Percentiles rank a stretch among this genome's conserved stretches.
phyloP scores from a whole-genome alignment of 768 basidiomycete genomes.

The Russula lepida region DNA sequence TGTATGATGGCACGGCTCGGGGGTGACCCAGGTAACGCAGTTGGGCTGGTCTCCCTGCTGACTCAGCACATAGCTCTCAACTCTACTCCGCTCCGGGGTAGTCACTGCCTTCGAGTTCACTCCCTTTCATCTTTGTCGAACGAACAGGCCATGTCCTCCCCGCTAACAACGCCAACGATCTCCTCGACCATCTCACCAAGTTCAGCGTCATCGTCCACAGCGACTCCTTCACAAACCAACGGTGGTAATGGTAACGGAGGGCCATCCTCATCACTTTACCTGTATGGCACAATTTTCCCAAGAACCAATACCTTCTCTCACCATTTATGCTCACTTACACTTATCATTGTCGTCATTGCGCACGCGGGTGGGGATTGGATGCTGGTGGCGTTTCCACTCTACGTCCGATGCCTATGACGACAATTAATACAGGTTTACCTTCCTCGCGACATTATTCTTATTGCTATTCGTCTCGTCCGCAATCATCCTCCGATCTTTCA shows the following conservation, averaged over 20 bases:
- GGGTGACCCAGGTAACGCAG: too few species aligned
- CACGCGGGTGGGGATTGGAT: background rate
- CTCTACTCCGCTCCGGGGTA: too few species aligned
- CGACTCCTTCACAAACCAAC: background rate
- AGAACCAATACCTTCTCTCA: background rate
- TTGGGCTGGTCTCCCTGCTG: background rate
- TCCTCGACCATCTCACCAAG: background rate
- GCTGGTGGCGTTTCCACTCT: background rate
- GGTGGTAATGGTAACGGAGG: background rate
- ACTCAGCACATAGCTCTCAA: background rate
- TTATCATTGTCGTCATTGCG: too few species aligned
- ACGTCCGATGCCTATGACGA: too few species aligned
- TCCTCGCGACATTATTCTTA: conserved; percentile 62
- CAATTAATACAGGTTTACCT: conserved; percentile 63
- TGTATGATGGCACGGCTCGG: too few species aligned
- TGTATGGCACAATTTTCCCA: conserved; percentile 9
- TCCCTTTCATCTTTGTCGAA: background rate
- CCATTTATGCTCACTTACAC: background rate
- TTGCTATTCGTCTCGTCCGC: conserved; percentile 56
- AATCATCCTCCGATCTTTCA: conserved; percentile 55
- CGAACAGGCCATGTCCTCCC: conserved; percentile 7
- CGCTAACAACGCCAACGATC: background rate
- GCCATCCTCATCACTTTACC: conserved; percentile 22
- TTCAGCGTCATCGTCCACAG: background rate
- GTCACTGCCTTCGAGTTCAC: background rate